phyloP scores from a whole-genome alignment of 192 early-diverging fungal species.

The Piromyces finnis region DNA sequence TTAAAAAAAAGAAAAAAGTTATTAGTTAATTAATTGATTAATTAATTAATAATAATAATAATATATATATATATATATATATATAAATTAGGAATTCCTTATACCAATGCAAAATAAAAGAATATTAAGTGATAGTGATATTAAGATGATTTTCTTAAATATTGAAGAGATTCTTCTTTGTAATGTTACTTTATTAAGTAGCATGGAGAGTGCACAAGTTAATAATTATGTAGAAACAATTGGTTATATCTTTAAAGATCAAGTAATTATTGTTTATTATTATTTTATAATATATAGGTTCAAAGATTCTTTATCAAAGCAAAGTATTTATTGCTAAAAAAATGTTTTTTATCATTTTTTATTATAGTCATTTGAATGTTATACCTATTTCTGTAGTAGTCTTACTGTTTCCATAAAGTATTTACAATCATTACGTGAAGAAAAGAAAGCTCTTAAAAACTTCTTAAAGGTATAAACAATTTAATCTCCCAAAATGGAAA shows the following conservation, averaged over 20 bases:
- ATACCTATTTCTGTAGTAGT: conserved; percentile 46
- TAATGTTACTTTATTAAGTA: conserved; percentile 46
- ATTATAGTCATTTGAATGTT: conserved; percentile 31
- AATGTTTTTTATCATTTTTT: no score
- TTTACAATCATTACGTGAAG: conserved; percentile 27
- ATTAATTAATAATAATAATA: no score
- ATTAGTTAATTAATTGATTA: no score
- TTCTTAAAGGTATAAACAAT: conserved; percentile 59
- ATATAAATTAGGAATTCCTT: not conserved
- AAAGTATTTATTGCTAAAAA: no score
- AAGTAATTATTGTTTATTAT: conserved; percentile 4
- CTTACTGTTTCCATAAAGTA: conserved; percentile 39
- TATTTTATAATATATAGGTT: no score
- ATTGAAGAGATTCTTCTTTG: conserved; percentile 38
- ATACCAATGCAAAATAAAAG: conserved; percentile 19
- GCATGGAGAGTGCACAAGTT: conserved; percentile 32
- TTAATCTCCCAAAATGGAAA: no score
- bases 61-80: not conserved
- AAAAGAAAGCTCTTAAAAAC: conserved; percentile 27
- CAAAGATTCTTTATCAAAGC: no score
- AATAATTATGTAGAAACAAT: conserved; percentile 23
- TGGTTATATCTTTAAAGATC: conserved; percentile 16
- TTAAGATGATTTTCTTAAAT: conserved; percentile 25
- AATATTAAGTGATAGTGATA: conserved; percentile 17
- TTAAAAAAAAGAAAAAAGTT: no score